Evolutionary conservation across 495 filamentous ascomycete genomes (phyloP).

Genomic region (Aspergillus sclerotioniger): DNA sequence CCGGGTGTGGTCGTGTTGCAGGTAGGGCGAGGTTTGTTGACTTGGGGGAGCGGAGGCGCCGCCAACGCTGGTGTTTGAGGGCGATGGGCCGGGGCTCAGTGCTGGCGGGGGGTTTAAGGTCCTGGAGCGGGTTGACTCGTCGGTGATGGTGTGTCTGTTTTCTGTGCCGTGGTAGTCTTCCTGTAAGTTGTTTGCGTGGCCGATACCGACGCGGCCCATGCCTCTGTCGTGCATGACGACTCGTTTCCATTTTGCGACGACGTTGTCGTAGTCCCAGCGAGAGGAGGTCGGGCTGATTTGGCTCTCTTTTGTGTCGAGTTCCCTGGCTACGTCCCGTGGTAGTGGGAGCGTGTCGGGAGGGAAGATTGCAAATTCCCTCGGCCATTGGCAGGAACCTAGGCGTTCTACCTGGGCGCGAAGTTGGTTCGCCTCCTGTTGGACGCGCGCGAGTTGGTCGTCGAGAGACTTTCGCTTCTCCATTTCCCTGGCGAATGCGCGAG

Average conservation of each 20-base stretch:
- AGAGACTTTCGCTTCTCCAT: slow-evolving; percentile 62
- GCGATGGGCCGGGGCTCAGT: slow-evolving; percentile 32
- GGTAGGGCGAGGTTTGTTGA: slow-evolving; percentile 37
- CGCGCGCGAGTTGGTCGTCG: slow-evolving; percentile 58
- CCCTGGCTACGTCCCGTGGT: slow-evolving; percentile 43
- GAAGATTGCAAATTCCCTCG: slow-evolving; percentile 66
- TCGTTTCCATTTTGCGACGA: slow-evolving; percentile 58
- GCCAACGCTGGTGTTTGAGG: slow-evolving; percentile 18
- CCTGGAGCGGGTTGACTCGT: slow-evolving; percentile 29
- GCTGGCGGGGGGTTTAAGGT: slow-evolving; percentile 28
- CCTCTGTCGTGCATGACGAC: slow-evolving; percentile 51
- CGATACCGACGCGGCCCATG: slow-evolving; percentile 43
- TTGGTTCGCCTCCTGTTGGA: slow-evolving; percentile 69
- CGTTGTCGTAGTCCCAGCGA: slow-evolving; percentile 55
- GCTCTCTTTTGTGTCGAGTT: slow-evolving; percentile 38
- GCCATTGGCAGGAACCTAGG: slow-evolving; percentile 65
- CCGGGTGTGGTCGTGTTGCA: slow-evolving; percentile 24
- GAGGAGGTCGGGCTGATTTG: slow-evolving; percentile 35
- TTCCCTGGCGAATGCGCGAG: slow-evolving; percentile 67
- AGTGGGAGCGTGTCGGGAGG: slow-evolving; percentile 63
- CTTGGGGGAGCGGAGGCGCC: slow-evolving; percentile 26
- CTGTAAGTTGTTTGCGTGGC: slow-evolving; percentile 19
- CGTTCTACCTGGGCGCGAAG: slow-evolving; percentile 68
- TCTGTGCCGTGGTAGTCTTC: slow-evolving; percentile 22
- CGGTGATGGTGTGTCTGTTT: slow-evolving; percentile 25